phyloP scores from a whole-genome alignment of 2,329 filamentous ascomycete species.

The Fusarium sp. region DNA sequence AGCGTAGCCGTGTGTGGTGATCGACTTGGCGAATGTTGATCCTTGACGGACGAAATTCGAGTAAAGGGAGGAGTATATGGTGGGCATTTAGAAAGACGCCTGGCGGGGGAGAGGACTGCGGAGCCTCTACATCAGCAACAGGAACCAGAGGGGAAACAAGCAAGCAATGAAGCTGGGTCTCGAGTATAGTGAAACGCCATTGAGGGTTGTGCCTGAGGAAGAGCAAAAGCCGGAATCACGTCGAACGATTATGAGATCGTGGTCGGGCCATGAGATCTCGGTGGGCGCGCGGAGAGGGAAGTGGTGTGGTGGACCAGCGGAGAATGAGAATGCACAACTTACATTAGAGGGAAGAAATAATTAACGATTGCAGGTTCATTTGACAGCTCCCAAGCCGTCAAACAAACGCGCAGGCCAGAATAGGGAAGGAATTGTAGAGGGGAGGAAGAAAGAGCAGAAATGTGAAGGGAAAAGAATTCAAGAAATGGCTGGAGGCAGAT shows the following conservation, averaged over 20 bases:
- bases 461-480: constrained; percentile 38
- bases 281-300: constrained; percentile 30
- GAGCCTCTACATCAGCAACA: constrained; percentile 41
- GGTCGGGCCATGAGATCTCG: constrained; percentile 43
- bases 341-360: constrained; percentile 71
- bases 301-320: constrained; percentile 39
- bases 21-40: constrained; percentile 85
- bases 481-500: constrained; percentile 30
- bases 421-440: constrained; percentile 38
- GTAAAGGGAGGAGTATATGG: constrained; percentile 75
- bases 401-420: constrained; percentile 82
- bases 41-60: constrained; percentile 94
- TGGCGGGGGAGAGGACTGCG: constrained; percentile 66
- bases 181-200: constrained; percentile 5
- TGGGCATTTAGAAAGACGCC: constrained; percentile 91
- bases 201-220: constrained; percentile 37
- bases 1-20: constrained; percentile 97
- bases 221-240: constrained; percentile 26
- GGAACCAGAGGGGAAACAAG: not conserved
- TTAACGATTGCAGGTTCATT: constrained; percentile 94
- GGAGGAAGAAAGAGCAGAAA: constrained; percentile 25
- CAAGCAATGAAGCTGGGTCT: constrained; percentile 8
- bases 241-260: constrained; percentile 46
- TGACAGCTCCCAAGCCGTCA: constrained; percentile 88
- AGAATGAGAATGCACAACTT: constrained; percentile 49